Percentiles rank a stretch among this genome's conserved stretches.
These are phyloP conservation scores for Domatiomyces globalis DNA, from an alignment of 2,329 filamentous ascomycete genomes.

Conservation along the genomic window DNA sequence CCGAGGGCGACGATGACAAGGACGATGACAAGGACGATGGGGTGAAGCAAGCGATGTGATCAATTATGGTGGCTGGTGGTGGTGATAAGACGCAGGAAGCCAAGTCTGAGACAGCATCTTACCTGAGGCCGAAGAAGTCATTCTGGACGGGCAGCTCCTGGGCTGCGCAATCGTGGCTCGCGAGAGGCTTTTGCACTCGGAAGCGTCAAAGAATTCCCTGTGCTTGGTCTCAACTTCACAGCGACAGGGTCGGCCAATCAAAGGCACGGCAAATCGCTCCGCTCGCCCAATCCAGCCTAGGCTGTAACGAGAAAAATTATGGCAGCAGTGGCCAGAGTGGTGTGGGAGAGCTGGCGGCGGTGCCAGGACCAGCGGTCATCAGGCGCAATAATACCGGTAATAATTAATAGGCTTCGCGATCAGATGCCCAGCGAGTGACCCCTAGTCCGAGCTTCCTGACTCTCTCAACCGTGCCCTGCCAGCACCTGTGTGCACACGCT, in stretches of 20 bases:
- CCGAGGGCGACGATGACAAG: not conserved
- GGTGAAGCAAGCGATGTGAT: not conserved
- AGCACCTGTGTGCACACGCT: no score
- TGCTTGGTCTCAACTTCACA: not conserved
- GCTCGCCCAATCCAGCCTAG: not conserved
- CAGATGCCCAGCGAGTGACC: not conserved
- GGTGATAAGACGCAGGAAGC: slow-evolving; percentile 6
- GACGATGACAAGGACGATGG: not conserved
- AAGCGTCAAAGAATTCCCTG: not conserved
- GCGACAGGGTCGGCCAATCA: not conserved
- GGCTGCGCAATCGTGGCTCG: not conserved
- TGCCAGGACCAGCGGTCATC: no score
- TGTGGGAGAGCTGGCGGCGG: not conserved
- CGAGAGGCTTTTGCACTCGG: not conserved
- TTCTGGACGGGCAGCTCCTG: not conserved
- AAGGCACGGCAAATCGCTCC: no score
- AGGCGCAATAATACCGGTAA: not conserved
- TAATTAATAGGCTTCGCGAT: not conserved
- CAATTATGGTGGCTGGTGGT: slow-evolving; percentile 17
- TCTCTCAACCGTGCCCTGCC: no score
- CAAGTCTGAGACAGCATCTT: not conserved
- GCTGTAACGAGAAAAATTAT: not conserved
- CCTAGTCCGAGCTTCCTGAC: no score
- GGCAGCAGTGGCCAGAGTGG: not conserved
- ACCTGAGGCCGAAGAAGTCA: not conserved